These are phyloP conservation scores for Russula compacta DNA, from an alignment of 768 basidiomycete genomes.

Conservation along the genomic window DNA sequence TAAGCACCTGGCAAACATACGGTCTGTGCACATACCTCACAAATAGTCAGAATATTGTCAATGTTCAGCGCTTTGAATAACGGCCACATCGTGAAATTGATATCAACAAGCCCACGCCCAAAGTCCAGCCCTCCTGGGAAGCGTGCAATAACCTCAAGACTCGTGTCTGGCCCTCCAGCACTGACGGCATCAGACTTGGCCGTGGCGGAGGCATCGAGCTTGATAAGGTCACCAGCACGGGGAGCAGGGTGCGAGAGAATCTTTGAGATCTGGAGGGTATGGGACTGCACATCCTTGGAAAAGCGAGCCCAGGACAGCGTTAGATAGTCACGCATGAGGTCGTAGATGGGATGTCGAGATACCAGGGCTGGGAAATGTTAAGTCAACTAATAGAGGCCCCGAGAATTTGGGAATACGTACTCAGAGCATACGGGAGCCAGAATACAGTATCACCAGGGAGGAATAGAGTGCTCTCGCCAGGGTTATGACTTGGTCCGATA, in stretches of 20 bases:
- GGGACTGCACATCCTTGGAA: constrained; percentile 88
- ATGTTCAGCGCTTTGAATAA: constrained; percentile 88
- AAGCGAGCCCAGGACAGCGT: constrained; percentile 94
- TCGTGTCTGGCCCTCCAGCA: constrained; percentile 31
- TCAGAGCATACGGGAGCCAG: constrained; percentile 90
- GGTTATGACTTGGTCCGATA: constrained; percentile 62
- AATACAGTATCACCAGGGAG: constrained; percentile 85
- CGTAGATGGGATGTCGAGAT: constrained; percentile 89
- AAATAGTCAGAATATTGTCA: constrained; percentile 87
- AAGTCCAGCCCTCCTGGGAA: constrained; percentile 94
- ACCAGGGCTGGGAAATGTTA: constrained; percentile 52
- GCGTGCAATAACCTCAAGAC: constrained; percentile 76
- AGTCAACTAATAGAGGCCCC: background rate
- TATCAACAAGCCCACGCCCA: constrained; percentile 81
- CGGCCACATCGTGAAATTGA: constrained; percentile 97
- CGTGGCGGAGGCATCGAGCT: constrained; percentile 64
- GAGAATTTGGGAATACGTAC: constrained; percentile 37
- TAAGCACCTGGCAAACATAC: background rate
- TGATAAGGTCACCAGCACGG: constrained; percentile 77
- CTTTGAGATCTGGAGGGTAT: constrained; percentile 83
- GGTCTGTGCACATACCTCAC: constrained; percentile 49
- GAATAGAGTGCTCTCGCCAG: constrained; percentile 83
- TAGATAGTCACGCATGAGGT: constrained; percentile 90
- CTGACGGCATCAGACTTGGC: constrained; percentile 41
- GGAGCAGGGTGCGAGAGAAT: constrained; percentile 83